These are phyloP conservation scores for Epichloe amarillans DNA, from an alignment of 2,329 filamentous ascomycete species.

Conservation along the genomic window DNA sequence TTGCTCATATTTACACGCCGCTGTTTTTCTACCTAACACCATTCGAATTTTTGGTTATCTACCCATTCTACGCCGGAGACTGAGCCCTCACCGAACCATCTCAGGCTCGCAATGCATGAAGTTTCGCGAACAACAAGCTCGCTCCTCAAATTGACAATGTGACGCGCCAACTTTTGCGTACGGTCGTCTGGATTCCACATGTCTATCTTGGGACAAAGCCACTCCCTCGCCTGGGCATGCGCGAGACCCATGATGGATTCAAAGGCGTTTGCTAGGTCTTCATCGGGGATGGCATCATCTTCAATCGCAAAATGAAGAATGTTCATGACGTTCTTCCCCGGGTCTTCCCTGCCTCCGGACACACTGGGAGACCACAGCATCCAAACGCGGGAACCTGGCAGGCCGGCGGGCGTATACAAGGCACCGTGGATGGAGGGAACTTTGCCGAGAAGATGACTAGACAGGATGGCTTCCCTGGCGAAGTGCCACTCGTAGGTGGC, in stretches of 20 bases:
- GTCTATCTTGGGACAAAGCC: conserved; percentile 57
- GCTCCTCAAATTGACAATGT: conserved; percentile 32
- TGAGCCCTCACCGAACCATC: conserved; percentile 50
- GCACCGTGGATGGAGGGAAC: conserved; percentile 56
- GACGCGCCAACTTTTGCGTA: conserved; percentile 32
- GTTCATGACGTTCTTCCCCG: conserved; percentile 53
- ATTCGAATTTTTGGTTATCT: conserved; percentile 64
- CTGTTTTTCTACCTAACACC: conserved; percentile 42
- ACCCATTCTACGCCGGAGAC: conserved; percentile 53
- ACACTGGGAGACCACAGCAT: conserved; percentile 59
- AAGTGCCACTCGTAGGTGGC: conserved; percentile 43
- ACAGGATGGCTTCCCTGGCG: conserved; percentile 69
- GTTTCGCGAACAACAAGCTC: conserved; percentile 41
- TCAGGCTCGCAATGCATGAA: conserved; percentile 57
- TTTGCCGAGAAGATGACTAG: conserved; percentile 43
- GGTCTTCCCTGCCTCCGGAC: conserved; percentile 38
- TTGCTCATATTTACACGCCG: neutral
- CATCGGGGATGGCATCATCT: conserved; percentile 25
- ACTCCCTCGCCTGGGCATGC: conserved; percentile 55
- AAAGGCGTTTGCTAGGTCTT: conserved; percentile 39
- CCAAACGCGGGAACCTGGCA: conserved; percentile 49
- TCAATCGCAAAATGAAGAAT: conserved; percentile 58
- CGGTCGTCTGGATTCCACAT: conserved; percentile 68
- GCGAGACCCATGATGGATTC: conserved; percentile 53
- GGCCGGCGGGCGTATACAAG: conserved; percentile 37